Evolutionary conservation across 1,284 basidiomycete genomes (phyloP), one percentile per base, ranked within the genome.

Genomic region (Apiotrichum siamense): DNA sequence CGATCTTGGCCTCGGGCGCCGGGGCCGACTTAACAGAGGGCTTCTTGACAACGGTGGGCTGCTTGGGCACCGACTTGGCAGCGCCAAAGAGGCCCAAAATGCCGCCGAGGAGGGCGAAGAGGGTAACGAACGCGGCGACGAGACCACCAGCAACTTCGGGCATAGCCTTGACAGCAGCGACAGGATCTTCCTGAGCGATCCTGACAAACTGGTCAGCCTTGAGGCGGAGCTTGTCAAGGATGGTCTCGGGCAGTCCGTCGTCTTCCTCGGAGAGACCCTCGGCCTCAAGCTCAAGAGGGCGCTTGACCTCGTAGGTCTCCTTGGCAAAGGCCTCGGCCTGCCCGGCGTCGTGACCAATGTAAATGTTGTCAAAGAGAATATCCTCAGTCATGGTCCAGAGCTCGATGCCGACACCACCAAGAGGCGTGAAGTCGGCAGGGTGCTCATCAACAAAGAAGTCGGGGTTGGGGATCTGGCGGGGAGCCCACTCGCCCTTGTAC

Each of bases 351-450:
- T 91, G 85, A 55, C 91, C 91, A 57, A 97, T 76, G 78, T 90
- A 97, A 67, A 97, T 83, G 80, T 96, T 92, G 77, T 90, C 84
- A 35, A 50, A 96, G 64, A 96, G 82, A 63, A 96, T 96, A 70
- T 93, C 88, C 76, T 96, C 91, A 43, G 90, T 93, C 93, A 97
- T 97, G 50, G 91, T 93, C 92, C 92, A 97, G 66, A 97, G 83
- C 76, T 97, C 92, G 58, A 97, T 92, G 71, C 92, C 92, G 60
- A 97, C 81, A 77, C 91, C 93, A 60, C 87, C 88, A 69, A 93
- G 89, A 72, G 88, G 86, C 64, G 81, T 78, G 55, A 98, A 85
- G 78, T 90, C 85, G 62, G 90, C 82, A 3, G 96, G 94, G 51
- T 80, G 81, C 46, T 80, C 72, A 75, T 98, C 96, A 77, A 94